A percentile compares a stretch with the other conserved stretches of the same genome.
phyloP scores from a whole-genome alignment of 768 basidiomycete genomes.

The Chlorophyllum brunneum region DNA sequence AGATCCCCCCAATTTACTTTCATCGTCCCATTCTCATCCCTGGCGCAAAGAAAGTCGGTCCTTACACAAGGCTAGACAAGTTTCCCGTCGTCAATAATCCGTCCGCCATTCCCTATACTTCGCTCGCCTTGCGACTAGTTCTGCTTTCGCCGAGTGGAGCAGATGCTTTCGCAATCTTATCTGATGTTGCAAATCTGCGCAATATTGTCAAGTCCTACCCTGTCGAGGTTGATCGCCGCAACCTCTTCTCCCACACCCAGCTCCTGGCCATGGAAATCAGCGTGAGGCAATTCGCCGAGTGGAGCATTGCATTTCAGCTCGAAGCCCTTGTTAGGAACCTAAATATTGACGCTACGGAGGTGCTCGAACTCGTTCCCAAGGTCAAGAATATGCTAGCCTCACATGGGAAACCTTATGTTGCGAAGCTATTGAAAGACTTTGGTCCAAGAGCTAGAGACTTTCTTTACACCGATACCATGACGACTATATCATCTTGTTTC shows the following conservation, averaged over 20 bases:
- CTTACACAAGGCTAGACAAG: slow-evolving; percentile 28
- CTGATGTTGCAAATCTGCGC: slow-evolving; percentile 33
- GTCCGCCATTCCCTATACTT: slow-evolving; percentile 45
- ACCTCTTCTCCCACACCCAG: slow-evolving; percentile 36
- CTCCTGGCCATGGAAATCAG: slow-evolving; percentile 27
- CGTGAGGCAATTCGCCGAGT: slow-evolving; percentile 31
- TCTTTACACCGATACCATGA: slow-evolving; percentile 20
- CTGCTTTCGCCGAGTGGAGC: slow-evolving; percentile 32
- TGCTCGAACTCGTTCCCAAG: slow-evolving; percentile 34
- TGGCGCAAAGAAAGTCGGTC: slow-evolving; percentile 17
- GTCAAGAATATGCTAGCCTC: slow-evolving; percentile 25
- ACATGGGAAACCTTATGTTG: slow-evolving; percentile 32
- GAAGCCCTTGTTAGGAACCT: slow-evolving; percentile 38
- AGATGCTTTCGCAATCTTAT: slow-evolving; percentile 31
- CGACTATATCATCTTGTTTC: slow-evolving; percentile 20
- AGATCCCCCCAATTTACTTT: slow-evolving; percentile 23
- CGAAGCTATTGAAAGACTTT: slow-evolving; percentile 39
- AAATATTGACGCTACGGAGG: slow-evolving; percentile 43
- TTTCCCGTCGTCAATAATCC: slow-evolving; percentile 40
- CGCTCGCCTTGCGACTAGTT: slow-evolving; percentile 48
- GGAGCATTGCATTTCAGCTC: slow-evolving; percentile 56
- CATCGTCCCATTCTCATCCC: slow-evolving; percentile 14
- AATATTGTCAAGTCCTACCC: slow-evolving; percentile 27
- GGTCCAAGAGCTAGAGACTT: slow-evolving; percentile 21
- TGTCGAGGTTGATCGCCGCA: slow-evolving; percentile 35